Evolutionary conservation across 2,329 filamentous ascomycete genomes (phyloP), one percentile per base, ranked within the genome.

Genomic region (Elsinoe australis): DNA sequence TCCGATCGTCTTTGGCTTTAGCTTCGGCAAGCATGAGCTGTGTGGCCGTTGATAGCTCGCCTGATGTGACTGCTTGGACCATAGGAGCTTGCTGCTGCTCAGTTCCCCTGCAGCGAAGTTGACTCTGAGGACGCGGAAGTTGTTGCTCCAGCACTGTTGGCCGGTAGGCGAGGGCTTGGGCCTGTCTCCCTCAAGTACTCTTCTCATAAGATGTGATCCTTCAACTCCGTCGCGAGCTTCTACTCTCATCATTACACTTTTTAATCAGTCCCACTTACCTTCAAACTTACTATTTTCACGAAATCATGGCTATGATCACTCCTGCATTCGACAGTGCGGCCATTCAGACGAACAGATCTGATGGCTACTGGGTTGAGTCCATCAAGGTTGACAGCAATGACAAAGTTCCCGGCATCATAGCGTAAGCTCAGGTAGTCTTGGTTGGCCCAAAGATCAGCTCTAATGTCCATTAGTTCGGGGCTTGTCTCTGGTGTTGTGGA

Each of bases 261-360:
- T 14, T 41, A 41, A 26, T 44, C 10, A 3, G 9, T 32, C 5
- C 26, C 19, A 32, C 14, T n/a, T 19, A 31, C 7, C 8, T 24
- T n/a, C 18, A 15, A 9, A 15, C 26, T 15, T 17, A 21, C 26
- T n/a, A 44, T 14, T 3, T 31, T 32, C 9, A 29, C 28, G 18
- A 18, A 14, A 44, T 15, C 24, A 44, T 44, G 39, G 39, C 39
- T 18, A 44, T 32, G 28, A 44, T 44, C 9, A 44, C 39, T 31
- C 39, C 39, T 26, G 29, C 39, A 14, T 44, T 44, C 26, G 39
- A 44, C 10, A 44, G 39, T 15, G 29, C 39, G 8, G 28, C 32
- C 39, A 44, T 44, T 44, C 39, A 44, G 15, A 44, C 39, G 21
- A 44, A 44, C 28, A 29, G 39, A 29, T 44, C 39, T 17, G 39